Base-by-base conservation (phyloP, 2,329 filamentous ascomycete genomes). In the Orbilia ellipsospora region DNA sequence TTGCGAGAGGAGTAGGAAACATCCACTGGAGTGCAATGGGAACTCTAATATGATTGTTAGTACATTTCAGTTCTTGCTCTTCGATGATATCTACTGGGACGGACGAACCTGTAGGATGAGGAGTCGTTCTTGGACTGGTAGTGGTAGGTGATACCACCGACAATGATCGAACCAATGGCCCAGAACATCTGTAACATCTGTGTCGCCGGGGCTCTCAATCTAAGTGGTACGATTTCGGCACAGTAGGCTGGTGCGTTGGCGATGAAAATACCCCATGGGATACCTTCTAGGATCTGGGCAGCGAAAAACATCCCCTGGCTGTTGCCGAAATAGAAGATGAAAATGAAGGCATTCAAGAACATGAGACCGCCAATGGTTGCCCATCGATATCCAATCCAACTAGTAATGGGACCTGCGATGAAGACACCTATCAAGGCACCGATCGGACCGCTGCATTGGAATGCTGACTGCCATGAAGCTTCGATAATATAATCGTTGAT, bases 1-100 rank as follows among this genome's bases (percentile, higher is more conserved):
- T 82, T 55, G 89, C 85, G 5, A 92, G 84, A 1, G 90, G 89
- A 6, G 90, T 81, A 0, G 90, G 90, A 90, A 90, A 92, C 85
- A 92, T 90, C 90, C 90, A 92, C 83, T 93, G 90, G 50, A 92
- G 83, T 0, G 87, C 89, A 78, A 90, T 92, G 0, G 90, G 90
- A 69, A 91, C 90, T 50, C 89, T 85, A 78, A 70, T 77, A 79
- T 77, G 68, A 80, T 59, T 80, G 81, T 83, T 79, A 83, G 79
- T 66, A 81, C 65, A 79, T 74, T 78, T 75, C 56, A 79, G 75
- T 78, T 75, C 56, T 78, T 36, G 62, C 16, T 48, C 51, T 64
- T 79, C 52, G 59, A 79, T 79, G 42, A 66, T 45, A 79, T 77
- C 45, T 73, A 56, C 63, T 60, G 60, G 62, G 76, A 75, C 28